Conservation (phyloP, 1,284 basidiomycete species). For the Peniophora sp. region DNA sequence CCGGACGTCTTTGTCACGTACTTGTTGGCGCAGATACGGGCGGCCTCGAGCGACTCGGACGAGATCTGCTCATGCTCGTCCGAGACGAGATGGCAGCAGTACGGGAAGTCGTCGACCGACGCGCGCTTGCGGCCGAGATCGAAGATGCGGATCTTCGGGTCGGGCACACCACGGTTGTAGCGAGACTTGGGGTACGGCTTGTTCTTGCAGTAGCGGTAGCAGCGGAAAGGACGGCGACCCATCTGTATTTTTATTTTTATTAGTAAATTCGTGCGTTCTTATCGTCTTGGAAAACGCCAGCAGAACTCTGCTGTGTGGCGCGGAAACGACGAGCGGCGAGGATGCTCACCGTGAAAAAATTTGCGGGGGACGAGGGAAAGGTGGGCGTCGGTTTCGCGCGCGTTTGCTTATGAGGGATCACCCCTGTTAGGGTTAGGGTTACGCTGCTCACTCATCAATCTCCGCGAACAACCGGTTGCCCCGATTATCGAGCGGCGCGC, state of each 20-base stretch:
- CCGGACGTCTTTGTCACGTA: slow-evolving; percentile 98
- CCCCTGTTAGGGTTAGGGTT: no score
- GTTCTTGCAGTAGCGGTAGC: slow-evolving; percentile 98
- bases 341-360: background rate
- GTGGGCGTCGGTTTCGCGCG: no score
- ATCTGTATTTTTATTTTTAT: slow-evolving; percentile 29
- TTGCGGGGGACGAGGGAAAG: no score
- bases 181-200: slow-evolving; percentile 93
- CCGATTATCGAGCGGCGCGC: no score
- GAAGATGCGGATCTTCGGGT: slow-evolving; percentile 91
- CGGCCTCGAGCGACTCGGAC: slow-evolving; percentile 94
- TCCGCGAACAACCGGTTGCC: no score
- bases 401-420: no score
- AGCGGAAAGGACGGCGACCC: slow-evolving; percentile 94
- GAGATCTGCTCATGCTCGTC: slow-evolving; percentile 99
- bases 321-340: background rate
- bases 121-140: slow-evolving; percentile 95
- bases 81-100: slow-evolving; percentile 93
- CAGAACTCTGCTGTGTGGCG: background rate
- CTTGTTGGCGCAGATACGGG: slow-evolving; percentile 99
- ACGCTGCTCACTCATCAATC: no score
- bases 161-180: slow-evolving; percentile 98
- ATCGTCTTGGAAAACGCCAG: no score
- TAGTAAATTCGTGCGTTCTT: no score
- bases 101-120: slow-evolving; percentile 95